Conservation (phyloP, 345 rosid genomes). For the Corchorus olitorius region DNA sequence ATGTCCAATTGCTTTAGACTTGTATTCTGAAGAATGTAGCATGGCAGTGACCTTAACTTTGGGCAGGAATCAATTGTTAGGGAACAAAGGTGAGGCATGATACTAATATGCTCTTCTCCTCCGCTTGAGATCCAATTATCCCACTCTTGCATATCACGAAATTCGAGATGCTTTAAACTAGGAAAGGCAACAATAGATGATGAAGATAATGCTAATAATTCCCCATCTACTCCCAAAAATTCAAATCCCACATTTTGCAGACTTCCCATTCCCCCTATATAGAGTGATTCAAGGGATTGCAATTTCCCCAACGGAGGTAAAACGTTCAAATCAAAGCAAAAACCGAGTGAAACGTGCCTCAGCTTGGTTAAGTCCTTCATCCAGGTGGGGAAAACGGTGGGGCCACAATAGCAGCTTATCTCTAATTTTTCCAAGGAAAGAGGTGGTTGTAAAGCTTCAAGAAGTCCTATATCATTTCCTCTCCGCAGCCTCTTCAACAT, state of each 20-base stretch:
- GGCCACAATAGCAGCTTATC: not conserved
- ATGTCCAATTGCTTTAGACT: slow-evolving; percentile 17
- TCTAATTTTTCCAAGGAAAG: not conserved
- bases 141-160: slow-evolving; percentile 11
- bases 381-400: not conserved
- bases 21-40: slow-evolving; percentile 3
- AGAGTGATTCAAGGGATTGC: slow-evolving; percentile 4
- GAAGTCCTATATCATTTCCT: not conserved
- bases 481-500: not conserved
- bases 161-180: slow-evolving; percentile 4
- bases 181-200: slow-evolving; percentile 12
- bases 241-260: slow-evolving; percentile 1
- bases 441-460: slow-evolving; percentile 20
- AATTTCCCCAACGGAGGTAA: slow-evolving; percentile 18
- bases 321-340: not conserved
- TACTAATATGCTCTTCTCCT: not conserved
- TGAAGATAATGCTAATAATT: not conserved
- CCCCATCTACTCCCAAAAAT: not conserved
- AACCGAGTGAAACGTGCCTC: not conserved
- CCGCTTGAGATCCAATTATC: not conserved
- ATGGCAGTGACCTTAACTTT: not conserved
- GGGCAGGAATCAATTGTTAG: slow-evolving; percentile 16
- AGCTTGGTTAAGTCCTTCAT: slow-evolving; percentile 8
- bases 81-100: slow-evolving; percentile 17
- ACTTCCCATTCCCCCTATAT: not conserved